A percentile compares a stretch with the other conserved stretches of the same genome.
These are phyloP conservation scores for Hypericum perforatum DNA, from an alignment of 345 rosid genomes.

Conservation along the genomic window DNA sequence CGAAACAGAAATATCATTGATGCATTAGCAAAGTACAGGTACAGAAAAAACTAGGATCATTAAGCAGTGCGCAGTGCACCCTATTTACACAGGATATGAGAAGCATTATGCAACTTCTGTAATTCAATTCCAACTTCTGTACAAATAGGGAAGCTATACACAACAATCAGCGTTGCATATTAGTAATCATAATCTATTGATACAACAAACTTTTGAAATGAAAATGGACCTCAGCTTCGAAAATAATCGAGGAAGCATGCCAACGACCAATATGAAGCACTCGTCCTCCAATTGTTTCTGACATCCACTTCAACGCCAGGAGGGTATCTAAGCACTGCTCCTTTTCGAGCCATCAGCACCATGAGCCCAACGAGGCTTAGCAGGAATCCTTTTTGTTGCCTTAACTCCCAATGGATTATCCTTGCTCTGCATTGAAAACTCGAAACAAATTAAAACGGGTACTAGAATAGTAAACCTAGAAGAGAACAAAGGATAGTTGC, in stretches of 20 bases:
- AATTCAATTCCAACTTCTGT: constrained; percentile 8
- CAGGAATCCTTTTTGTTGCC: constrained; percentile 68
- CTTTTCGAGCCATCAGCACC: constrained; percentile 26
- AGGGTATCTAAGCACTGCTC: constrained; percentile 25
- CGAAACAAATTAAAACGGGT: too few relatives aligned
- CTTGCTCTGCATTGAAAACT: constrained; percentile 50
- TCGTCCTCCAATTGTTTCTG: constrained; percentile 6
- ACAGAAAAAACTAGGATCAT: constrained; percentile 6
- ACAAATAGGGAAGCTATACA: constrained; percentile 16
- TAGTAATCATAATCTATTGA: constrained; percentile 3
- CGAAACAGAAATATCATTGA: neutral
- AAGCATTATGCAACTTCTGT: constrained; percentile 6
- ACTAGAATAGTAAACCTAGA: neutral
- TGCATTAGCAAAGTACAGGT: constrained; percentile 6
- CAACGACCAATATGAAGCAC: constrained; percentile 3
- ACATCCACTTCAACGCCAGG: constrained; percentile 5
- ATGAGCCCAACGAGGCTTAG: constrained; percentile 55
- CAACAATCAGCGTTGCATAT: constrained; percentile 11
- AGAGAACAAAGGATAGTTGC: neutral
- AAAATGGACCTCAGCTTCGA: constrained; percentile 8
- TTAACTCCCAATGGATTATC: constrained; percentile 59
- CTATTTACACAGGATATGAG: constrained; percentile 14
- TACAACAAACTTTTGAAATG: neutral
- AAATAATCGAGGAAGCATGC: constrained; percentile 6
- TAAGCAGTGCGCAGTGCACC: constrained; percentile 10